Evolutionary conservation across 1,284 basidiomycete species (phyloP).

Genomic region (Tetrapyrgos nigripes): DNA sequence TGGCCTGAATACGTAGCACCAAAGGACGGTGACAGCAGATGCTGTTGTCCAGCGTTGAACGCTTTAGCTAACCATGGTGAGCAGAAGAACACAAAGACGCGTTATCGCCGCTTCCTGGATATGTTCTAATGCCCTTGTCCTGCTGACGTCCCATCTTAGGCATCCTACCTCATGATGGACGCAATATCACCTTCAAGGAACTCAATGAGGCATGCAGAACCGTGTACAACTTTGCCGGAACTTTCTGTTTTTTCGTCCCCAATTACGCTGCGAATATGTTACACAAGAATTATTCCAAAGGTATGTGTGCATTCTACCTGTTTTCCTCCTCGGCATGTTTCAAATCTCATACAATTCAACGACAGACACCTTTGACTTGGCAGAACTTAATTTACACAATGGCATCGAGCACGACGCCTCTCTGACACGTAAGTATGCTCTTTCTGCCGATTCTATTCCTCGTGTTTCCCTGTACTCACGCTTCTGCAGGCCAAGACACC

Average conservation of each 20-base stretch:
- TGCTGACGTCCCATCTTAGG: slow-evolving; percentile 45
- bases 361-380: slow-evolving; percentile 65
- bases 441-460: not conserved
- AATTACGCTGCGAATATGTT: slow-evolving; percentile 64
- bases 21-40: slow-evolving; percentile 66
- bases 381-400: slow-evolving; percentile 73
- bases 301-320: slow-evolving; percentile 24
- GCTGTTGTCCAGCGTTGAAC: slow-evolving; percentile 74
- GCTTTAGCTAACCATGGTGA: slow-evolving; percentile 78
- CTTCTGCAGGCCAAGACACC: slow-evolving; percentile 60
- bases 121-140: not conserved
- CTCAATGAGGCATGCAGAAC: slow-evolving; percentile 51
- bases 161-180: slow-evolving; percentile 69
- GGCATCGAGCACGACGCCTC: slow-evolving; percentile 83
- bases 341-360: no score
- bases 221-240: slow-evolving; percentile 73
- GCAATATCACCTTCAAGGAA: slow-evolving; percentile 69
- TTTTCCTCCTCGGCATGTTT: not conserved
- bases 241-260: slow-evolving; percentile 70
- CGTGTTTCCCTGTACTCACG: not conserved
- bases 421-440: slow-evolving; percentile 58
- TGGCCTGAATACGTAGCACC: slow-evolving; percentile 74
- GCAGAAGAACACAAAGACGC: slow-evolving; percentile 23
- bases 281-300: slow-evolving; percentile 55
- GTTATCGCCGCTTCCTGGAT: no score